phyloP scores from a whole-genome alignment of 495 filamentous ascomycete species.

The Trypethelium eluteriae region DNA sequence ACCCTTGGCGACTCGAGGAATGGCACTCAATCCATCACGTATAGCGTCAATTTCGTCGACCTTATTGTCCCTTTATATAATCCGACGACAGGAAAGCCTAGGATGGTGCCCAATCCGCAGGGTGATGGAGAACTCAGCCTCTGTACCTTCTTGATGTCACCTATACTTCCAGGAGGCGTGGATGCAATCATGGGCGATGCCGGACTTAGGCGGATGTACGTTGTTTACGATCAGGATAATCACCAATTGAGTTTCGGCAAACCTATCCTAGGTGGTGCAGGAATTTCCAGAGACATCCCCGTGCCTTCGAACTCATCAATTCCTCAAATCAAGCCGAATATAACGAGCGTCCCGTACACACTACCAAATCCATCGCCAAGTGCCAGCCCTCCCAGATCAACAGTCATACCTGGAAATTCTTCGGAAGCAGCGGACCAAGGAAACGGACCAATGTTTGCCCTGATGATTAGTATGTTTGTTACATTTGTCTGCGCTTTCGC shows the following conservation, averaged over 20 bases:
- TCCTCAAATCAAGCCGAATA: neutral
- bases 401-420: neutral
- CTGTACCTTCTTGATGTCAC: conserved; percentile 16
- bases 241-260: conserved; percentile 21
- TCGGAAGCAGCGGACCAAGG: neutral
- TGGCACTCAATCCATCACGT: conserved; percentile 11
- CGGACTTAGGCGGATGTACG: conserved; percentile 18
- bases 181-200: conserved; percentile 17
- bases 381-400: no score
- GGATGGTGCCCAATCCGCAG: conserved; percentile 5
- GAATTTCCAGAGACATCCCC: neutral
- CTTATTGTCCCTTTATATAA: conserved; percentile 23
- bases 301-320: neutral
- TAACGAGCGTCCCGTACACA: neutral
- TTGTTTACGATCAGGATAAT: conserved; percentile 27
- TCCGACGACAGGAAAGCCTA: conserved; percentile 17
- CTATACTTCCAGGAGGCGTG: conserved; percentile 11
- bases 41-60: conserved; percentile 16
- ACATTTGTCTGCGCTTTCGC: conserved; percentile 29
- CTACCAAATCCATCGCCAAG: no score
- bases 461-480: neutral
- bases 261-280: conserved; percentile 9
- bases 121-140: conserved; percentile 8
- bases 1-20: conserved; percentile 17
- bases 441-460: neutral